phyloP scores from a whole-genome alignment of 2,329 filamentous ascomycete species.

The Grosmannia penicillata region DNA sequence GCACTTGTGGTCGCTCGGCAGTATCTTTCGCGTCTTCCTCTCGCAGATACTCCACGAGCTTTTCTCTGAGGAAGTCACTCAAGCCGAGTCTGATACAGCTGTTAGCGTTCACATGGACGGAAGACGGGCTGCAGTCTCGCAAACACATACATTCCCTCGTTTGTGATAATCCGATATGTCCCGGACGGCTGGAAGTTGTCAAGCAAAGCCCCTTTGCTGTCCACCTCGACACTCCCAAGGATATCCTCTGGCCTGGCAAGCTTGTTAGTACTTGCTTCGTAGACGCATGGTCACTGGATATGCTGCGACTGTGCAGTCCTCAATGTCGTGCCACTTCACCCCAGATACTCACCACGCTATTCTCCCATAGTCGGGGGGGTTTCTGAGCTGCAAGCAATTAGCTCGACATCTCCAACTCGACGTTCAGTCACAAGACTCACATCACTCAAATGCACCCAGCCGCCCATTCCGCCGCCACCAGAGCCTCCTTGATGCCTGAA shows the following conservation, averaged over 20 bases:
- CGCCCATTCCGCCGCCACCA: constrained; percentile 43
- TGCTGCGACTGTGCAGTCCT: no score
- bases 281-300: no score
- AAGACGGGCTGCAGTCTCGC: background rate
- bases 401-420: no score
- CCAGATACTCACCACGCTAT: constrained; percentile 37
- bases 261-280: background rate
- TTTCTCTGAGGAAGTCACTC: constrained; percentile 37
- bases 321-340: background rate
- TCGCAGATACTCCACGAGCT: constrained; percentile 35
- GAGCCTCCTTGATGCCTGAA: constrained; percentile 41
- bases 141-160: constrained; percentile 49
- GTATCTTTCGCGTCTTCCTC: constrained; percentile 30
- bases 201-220: constrained; percentile 27
- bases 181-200: constrained; percentile 13
- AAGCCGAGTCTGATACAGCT: constrained; percentile 29
- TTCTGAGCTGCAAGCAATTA: no score
- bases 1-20: constrained; percentile 6
- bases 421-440: constrained; percentile 8
- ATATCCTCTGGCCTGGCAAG: constrained; percentile 47
- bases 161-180: constrained; percentile 44
- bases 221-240: constrained; percentile 51
- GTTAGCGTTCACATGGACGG: background rate
- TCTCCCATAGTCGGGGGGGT: constrained; percentile 50
- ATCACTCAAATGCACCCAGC: constrained; percentile 52